phyloP scores from a whole-genome alignment of 2,329 filamentous ascomycete genomes.

The Sporothrix pallida region DNA sequence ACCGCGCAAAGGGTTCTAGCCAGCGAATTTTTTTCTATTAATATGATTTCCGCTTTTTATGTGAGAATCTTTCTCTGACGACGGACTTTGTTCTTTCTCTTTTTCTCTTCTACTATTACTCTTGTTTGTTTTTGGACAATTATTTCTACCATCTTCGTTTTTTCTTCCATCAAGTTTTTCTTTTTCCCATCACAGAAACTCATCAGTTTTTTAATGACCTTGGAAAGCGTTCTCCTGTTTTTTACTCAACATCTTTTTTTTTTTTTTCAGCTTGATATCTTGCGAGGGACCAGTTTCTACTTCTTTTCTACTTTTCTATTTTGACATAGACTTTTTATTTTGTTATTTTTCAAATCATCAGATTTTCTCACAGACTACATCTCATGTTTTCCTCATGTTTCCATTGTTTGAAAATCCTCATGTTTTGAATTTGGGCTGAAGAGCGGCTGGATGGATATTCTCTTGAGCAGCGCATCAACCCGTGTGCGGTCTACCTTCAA shows the following conservation, averaged over 20 bases:
- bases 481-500: not conserved
- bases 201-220: slow-evolving; percentile 26
- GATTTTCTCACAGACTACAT: no score
- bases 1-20: slow-evolving; percentile 25
- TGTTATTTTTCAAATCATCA: not conserved
- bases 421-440: not conserved
- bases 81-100: slow-evolving; percentile 3
- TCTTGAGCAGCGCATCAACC: not conserved
- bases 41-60: slow-evolving; percentile 43
- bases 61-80: slow-evolving; percentile 25
- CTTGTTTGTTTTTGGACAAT: slow-evolving; percentile 14
- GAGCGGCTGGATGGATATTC: not conserved
- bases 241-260: slow-evolving; percentile 6
- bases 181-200: slow-evolving; percentile 22
- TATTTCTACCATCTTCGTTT: slow-evolving; percentile 23
- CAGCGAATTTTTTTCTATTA: slow-evolving; percentile 38
- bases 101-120: not conserved
- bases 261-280: slow-evolving; percentile 13
- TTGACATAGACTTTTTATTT: slow-evolving; percentile 20
- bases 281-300: not conserved
- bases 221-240: slow-evolving; percentile 20
- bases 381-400: no score
- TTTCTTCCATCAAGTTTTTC: slow-evolving; percentile 20
- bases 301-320: slow-evolving; percentile 3
- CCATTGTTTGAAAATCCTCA: not conserved